Percentiles rank a stretch among this genome's conserved stretches.
These are phyloP conservation scores for Casaregolazyma lundiana DNA, from an alignment of 1,139 yeast genomes.

Conservation along the genomic window DNA sequence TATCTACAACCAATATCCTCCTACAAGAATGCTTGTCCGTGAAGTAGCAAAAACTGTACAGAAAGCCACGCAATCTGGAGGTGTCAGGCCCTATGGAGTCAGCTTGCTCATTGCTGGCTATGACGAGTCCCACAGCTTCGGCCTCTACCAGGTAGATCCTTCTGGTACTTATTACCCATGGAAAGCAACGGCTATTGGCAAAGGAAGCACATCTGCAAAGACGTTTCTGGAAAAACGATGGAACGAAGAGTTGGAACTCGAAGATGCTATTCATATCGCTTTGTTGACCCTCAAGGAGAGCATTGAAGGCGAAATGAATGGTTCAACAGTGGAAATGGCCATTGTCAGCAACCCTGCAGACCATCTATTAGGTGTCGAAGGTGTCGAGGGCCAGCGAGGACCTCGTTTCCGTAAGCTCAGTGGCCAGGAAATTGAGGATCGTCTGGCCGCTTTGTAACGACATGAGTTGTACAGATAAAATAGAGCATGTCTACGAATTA, in stretches of 20 bases:
- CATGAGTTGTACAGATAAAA: too few relatives aligned
- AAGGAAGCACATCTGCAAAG: slow-evolving; percentile 89
- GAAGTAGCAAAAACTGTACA: slow-evolving; percentile 97
- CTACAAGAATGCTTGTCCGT: slow-evolving; percentile 88
- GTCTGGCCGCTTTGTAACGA: slow-evolving; percentile 78
- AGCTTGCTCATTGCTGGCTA: slow-evolving; percentile 91
- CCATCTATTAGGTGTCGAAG: slow-evolving; percentile 75
- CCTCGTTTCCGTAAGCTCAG: slow-evolving; percentile 84
- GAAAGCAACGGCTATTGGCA: slow-evolving; percentile 99
- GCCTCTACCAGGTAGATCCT: slow-evolving; percentile 95
- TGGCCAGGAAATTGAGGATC: slow-evolving; percentile 90
- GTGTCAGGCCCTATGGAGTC: slow-evolving; percentile 97
- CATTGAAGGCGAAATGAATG: slow-evolving; percentile 96
- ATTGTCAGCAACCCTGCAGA: slow-evolving; percentile 82
- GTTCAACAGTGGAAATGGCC: slow-evolving; percentile 91
- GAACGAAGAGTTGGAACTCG: slow-evolving; percentile 94
- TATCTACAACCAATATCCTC: slow-evolving; percentile 93
- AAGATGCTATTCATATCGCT: slow-evolving; percentile 97
- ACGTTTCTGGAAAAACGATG: slow-evolving; percentile 97
- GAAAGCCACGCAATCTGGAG: slow-evolving; percentile 97
- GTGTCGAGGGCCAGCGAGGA: slow-evolving; percentile 69
- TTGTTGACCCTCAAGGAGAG: slow-evolving; percentile 90
- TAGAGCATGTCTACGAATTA: slow-evolving; percentile 1
- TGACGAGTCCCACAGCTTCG: slow-evolving; percentile 77
- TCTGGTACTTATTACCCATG: slow-evolving; percentile 99